These are phyloP conservation scores for Eucalyptus rudis DNA, from an alignment of 345 rosid genomes.

Conservation along the genomic window DNA sequence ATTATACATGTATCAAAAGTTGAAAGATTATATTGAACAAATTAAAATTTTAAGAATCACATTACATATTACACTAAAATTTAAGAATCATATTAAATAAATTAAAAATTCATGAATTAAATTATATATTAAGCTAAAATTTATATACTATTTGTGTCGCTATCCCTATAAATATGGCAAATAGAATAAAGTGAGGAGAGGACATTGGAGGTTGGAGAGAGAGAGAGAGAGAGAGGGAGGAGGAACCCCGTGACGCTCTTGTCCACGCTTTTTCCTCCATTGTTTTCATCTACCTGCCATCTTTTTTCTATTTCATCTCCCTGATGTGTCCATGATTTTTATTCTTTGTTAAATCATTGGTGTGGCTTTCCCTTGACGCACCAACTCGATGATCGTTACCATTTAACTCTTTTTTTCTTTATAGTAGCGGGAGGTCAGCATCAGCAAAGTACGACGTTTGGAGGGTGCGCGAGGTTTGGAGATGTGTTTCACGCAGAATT, in stretches of 20 bases:
- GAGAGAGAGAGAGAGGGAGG: not conserved
- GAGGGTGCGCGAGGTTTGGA: not conserved
- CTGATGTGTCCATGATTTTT: not conserved
- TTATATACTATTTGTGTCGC: no score
- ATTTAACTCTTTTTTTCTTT: not conserved
- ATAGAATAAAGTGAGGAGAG: not conserved
- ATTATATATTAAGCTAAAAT: rapidly evolving
- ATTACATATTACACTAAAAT: rapidly evolving
- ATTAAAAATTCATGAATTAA: no score
- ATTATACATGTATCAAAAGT: no score
- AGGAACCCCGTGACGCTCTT: not conserved
- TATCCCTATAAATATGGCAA: not conserved
- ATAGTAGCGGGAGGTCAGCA: not conserved
- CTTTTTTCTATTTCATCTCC: not conserved
- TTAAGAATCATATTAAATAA: rapidly evolving
- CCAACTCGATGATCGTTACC: not conserved
- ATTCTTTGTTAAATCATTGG: not conserved
- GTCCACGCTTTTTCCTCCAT: not conserved
- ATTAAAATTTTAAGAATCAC: no score
- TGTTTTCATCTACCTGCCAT: not conserved
- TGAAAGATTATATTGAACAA: no score
- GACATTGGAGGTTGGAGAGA: not conserved
- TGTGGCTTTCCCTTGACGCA: not conserved
- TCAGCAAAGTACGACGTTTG: not conserved
- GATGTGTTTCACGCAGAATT: not conserved